Evolutionary conservation across 768 basidiomycete species (phyloP).

Genomic region (Hemileccinum rubropunctum): DNA sequence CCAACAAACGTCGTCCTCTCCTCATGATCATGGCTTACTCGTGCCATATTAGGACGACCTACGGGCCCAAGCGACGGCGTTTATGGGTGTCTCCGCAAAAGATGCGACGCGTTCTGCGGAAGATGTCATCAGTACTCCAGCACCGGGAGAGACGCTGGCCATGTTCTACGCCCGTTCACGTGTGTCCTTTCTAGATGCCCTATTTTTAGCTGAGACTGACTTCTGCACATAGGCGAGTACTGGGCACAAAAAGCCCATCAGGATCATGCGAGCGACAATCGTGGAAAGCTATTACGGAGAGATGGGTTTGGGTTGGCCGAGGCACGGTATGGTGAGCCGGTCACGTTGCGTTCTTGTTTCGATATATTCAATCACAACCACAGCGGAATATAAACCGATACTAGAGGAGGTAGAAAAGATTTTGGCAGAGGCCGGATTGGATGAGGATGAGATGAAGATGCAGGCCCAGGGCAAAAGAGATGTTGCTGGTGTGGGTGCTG

Average conservation of each 20-base stretch:
- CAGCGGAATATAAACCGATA: conserved; percentile 79
- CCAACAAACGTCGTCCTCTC: accelerated
- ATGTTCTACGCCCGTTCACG: conserved; percentile 81
- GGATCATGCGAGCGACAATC: conserved; percentile 50
- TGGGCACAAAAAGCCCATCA: conserved; percentile 74
- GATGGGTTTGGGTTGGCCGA: conserved; percentile 78
- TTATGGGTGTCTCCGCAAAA: conserved; percentile 67
- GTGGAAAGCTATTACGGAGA: conserved; percentile 74
- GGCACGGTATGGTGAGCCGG: conserved; percentile 58
- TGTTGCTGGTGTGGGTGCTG: conserved; percentile 33
- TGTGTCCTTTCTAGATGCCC: conserved; percentile 33
- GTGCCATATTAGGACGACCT: conserved; percentile 33
- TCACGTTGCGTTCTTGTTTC: not conserved
- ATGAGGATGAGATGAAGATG: conserved; percentile 75
- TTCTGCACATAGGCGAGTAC: conserved; percentile 53
- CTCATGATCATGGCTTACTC: not conserved
- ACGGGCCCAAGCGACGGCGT: conserved; percentile 42
- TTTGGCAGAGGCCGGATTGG: conserved; percentile 77
- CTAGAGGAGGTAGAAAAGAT: conserved; percentile 82
- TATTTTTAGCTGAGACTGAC: not conserved
- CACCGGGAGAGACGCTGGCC: conserved; percentile 81
- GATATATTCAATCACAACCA: not conserved
- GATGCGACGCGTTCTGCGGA: conserved; percentile 55
- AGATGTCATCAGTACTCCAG: conserved; percentile 73
- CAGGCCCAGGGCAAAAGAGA: conserved; percentile 53